phyloP scores from a whole-genome alignment of 441 rosid species.

The Dalechampia spathulata region DNA sequence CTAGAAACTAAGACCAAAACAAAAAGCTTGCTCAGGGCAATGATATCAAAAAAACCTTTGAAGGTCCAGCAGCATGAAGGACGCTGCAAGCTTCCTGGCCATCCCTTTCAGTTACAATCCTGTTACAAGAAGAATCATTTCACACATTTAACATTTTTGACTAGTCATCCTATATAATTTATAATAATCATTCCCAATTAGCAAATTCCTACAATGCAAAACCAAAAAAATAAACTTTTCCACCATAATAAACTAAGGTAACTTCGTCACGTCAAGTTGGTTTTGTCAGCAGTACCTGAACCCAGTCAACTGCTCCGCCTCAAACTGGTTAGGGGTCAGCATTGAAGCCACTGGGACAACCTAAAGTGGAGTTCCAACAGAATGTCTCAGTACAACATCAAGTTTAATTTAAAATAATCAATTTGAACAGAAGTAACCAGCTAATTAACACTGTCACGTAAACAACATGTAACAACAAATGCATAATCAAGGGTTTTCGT shows the following conservation, averaged over 20 bases:
- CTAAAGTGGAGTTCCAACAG: constrained; percentile 28
- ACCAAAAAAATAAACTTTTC: neutral
- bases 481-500: constrained; percentile 1
- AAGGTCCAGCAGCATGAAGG: constrained; percentile 95
- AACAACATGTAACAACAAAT: neutral
- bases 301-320: constrained; percentile 87
- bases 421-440: constrained; percentile 5
- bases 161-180: too few species aligned
- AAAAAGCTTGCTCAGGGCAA: constrained; percentile 10
- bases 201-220: neutral
- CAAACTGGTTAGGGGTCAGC: constrained; percentile 99
- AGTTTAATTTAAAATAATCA: constrained; percentile 9
- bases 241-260: neutral
- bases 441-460: neutral
- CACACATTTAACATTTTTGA: too few species aligned
- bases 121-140: constrained; percentile 24
- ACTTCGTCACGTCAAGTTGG: constrained; percentile 2
- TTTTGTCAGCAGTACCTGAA: constrained; percentile 48
- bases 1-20: neutral
- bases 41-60: constrained; percentile 46
- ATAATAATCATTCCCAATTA: neutral
- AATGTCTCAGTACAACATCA: constrained; percentile 7
- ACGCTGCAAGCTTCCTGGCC: constrained; percentile 87
- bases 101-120: constrained; percentile 77
- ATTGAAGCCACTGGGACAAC: constrained; percentile 99